phyloP scores from a whole-genome alignment of 345 rosid species.

The Euphorbia tirucalli region DNA sequence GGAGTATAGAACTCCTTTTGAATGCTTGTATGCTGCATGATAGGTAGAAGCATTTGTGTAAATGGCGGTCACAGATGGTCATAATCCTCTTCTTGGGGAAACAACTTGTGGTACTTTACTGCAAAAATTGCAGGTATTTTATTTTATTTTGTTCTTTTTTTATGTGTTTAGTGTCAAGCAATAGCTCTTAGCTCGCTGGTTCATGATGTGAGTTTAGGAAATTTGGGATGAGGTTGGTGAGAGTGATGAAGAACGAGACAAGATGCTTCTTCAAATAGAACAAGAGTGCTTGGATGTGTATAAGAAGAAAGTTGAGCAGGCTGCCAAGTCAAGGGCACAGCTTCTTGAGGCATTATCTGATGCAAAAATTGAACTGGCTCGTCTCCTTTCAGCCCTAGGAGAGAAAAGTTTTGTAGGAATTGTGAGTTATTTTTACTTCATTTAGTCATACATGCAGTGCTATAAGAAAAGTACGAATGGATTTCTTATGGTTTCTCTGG shows the following conservation, averaged over 20 bases:
- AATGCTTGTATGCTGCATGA: conserved; percentile 25
- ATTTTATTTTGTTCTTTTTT: neutral
- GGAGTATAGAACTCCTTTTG: neutral
- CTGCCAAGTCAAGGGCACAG: conserved; percentile 80
- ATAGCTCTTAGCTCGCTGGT: conserved; percentile 5
- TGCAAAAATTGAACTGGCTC: conserved; percentile 76
- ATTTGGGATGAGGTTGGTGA: conserved; percentile 99
- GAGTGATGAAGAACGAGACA: conserved; percentile 88
- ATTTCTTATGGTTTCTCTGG: conserved; percentile 16
- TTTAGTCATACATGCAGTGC: neutral
- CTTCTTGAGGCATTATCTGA: conserved; percentile 84
- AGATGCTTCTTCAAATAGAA: conserved; percentile 88
- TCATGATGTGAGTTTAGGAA: conserved; percentile 45
- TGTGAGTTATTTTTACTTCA: conserved; percentile 44
- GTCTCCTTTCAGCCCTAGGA: conserved; percentile 76
- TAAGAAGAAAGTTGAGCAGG: conserved; percentile 86
- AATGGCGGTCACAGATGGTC: conserved; percentile 68
- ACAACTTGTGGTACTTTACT: conserved; percentile 77
- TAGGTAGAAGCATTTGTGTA: conserved; percentile 29
- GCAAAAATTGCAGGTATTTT: conserved; percentile 76
- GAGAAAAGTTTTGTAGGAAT: conserved; percentile 62
- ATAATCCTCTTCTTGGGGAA: conserved; percentile 82
- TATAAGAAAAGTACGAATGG: neutral
- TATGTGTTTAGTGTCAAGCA: conserved; percentile 2
- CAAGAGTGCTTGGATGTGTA: conserved; percentile 92